Conservation (phyloP, 2,329 filamentous ascomycete genomes). For the Fulvia fulva region DNA sequence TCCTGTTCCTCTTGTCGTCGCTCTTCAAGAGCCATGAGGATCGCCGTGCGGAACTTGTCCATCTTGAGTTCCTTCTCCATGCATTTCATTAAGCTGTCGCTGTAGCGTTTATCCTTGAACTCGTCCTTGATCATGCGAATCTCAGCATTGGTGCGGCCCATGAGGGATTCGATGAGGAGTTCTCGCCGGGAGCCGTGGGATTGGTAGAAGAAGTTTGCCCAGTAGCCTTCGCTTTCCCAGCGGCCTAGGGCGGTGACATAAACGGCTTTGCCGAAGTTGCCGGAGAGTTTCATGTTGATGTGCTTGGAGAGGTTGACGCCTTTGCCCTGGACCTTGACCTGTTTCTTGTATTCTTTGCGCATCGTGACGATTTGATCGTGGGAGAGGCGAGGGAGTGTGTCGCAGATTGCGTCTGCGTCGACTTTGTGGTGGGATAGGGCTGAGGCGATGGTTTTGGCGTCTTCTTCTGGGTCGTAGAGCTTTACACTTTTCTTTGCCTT, state of each 20-base stretch:
- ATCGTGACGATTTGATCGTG: conserved; percentile 86
- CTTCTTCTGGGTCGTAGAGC: conserved; percentile 81
- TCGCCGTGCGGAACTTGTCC: conserved; percentile 90
- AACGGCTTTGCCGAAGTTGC: conserved; percentile 81
- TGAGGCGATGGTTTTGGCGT: conserved; percentile 70
- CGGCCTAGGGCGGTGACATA: conserved; percentile 84
- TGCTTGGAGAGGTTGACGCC: conserved; percentile 84
- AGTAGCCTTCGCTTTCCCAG: conserved; percentile 94
- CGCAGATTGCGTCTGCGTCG: conserved; percentile 68
- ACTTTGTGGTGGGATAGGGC: conserved; percentile 65
- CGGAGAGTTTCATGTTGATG: conserved; percentile 73
- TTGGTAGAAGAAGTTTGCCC: conserved; percentile 98
- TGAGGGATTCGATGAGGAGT: conserved; percentile 85
- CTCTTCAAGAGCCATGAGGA: conserved; percentile 79
- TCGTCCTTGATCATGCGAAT: conserved; percentile 79
- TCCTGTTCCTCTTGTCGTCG: conserved; percentile 77
- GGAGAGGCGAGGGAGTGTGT: conserved; percentile 77
- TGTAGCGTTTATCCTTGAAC: conserved; percentile 89
- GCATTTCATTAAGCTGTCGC: conserved; percentile 73
- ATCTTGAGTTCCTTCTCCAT: conserved; percentile 92
- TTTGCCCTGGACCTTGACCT: conserved; percentile 76
- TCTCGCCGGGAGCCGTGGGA: conserved; percentile 78
- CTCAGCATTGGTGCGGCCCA: conserved; percentile 86
- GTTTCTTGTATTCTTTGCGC: conserved; percentile 82
- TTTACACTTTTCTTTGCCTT: conserved; percentile 58